phyloP scores from a whole-genome alignment of 306 rosid genomes.

The Vigna trinervia region DNA sequence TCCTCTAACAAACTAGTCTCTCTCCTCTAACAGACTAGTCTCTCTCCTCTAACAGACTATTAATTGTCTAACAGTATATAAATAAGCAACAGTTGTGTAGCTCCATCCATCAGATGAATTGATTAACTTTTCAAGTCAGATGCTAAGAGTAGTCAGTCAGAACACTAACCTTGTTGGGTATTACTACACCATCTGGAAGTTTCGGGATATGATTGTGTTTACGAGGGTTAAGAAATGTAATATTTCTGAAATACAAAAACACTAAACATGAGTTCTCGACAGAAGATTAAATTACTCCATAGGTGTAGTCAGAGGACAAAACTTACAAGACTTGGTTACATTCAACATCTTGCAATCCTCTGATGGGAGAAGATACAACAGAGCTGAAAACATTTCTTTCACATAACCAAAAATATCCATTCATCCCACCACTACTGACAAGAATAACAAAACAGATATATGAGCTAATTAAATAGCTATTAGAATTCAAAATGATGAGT shows the following conservation, averaged over 20 bases:
- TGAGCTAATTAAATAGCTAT: conserved; percentile 7
- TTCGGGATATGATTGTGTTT: conserved; percentile 60
- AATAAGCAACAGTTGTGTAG: not conserved
- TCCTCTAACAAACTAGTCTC: too few relatives aligned
- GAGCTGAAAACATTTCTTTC: conserved; percentile 63
- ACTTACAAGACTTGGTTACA: conserved; percentile 75
- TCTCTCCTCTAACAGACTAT: too few relatives aligned
- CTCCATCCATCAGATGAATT: not conserved
- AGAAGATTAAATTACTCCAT: conserved; percentile 9
- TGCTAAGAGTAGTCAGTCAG: conserved; percentile 4
- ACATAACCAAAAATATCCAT: conserved; percentile 69
- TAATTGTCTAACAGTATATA: not conserved
- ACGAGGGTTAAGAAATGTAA: conserved; percentile 63
- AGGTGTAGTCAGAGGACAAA: conserved; percentile 17
- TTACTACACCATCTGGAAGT: conserved; percentile 62
- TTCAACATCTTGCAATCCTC: conserved; percentile 60
- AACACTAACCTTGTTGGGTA: conserved; percentile 69
- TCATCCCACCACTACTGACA: conserved; percentile 74
- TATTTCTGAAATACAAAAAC: conserved; percentile 57
- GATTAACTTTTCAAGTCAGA: conserved; percentile 1
- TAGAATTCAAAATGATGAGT: conserved; percentile 12
- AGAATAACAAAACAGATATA: conserved; percentile 8
- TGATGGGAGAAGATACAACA: conserved; percentile 63
- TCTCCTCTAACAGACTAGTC: too few relatives aligned
- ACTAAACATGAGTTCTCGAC: conserved; percentile 29